Conservation (phyloP, 2,329 filamentous ascomycete genomes). For the Sclerotinia glacialis region DNA sequence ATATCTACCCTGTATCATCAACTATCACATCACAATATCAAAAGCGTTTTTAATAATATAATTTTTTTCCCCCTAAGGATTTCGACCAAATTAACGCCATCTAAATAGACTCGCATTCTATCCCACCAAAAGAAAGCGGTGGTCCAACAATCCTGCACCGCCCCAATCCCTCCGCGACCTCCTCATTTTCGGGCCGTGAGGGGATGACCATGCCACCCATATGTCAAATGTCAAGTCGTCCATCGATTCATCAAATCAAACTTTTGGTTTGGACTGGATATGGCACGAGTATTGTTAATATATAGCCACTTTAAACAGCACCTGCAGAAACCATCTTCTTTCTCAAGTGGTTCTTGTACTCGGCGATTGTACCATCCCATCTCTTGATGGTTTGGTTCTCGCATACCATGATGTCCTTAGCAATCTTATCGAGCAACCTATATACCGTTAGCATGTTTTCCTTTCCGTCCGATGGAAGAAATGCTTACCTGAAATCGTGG, state of each 20-base stretch:
- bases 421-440: slow-evolving; percentile 96
- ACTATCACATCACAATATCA: neutral
- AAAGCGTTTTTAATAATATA: neutral
- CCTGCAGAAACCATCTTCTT: slow-evolving; percentile 97
- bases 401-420: slow-evolving; percentile 98
- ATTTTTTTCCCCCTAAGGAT: slow-evolving; percentile 7
- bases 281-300: slow-evolving; percentile 1
- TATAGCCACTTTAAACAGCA: slow-evolving; percentile 63
- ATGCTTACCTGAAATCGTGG: slow-evolving; percentile 91
- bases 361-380: slow-evolving; percentile 86
- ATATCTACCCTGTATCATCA: too few species aligned
- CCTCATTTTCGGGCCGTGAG: slow-evolving; percentile 12
- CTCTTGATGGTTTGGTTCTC: slow-evolving; percentile 91
- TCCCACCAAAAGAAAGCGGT: slow-evolving; percentile 24
- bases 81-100: slow-evolving; percentile 27
- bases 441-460: slow-evolving; percentile 39
- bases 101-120: slow-evolving; percentile 35
- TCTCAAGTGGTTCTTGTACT: slow-evolving; percentile 97
- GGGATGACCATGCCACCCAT: neutral
- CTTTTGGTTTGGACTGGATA: slow-evolving; percentile 16
- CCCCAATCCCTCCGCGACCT: slow-evolving; percentile 23
- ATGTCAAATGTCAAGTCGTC: slow-evolving; percentile 6
- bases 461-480: neutral
- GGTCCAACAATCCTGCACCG: slow-evolving; percentile 17
- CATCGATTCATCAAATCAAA: slow-evolving; percentile 20